phyloP scores from a whole-genome alignment of 495 filamentous ascomycete species.

The Penicillium alfredii region DNA sequence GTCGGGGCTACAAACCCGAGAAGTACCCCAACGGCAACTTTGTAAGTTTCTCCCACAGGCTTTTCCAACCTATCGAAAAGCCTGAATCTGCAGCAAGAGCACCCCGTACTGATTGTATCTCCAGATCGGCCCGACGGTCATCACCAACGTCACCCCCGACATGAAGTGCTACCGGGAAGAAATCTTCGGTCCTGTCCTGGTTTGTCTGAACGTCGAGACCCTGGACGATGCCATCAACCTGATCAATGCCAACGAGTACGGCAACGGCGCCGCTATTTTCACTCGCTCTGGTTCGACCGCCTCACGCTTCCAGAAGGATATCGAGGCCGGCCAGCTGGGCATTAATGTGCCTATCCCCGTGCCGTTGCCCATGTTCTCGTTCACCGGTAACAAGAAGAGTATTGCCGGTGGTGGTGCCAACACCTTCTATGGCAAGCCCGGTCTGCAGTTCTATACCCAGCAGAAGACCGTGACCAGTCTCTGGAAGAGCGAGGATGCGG shows the following conservation, averaged over 20 bases:
- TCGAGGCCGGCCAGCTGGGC: conserved; percentile 53
- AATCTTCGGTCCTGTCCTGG: conserved; percentile 86
- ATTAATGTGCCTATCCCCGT: conserved; percentile 74
- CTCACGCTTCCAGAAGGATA: conserved; percentile 57
- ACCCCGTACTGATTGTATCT: not conserved
- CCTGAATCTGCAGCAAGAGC: not conserved
- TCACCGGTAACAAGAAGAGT: conserved; percentile 97
- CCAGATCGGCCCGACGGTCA: conserved; percentile 82
- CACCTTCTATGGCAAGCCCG: conserved; percentile 92
- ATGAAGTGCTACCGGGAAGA: conserved; percentile 97
- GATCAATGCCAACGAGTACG: conserved; percentile 66
- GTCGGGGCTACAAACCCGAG: conserved; percentile 75
- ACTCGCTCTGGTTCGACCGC: conserved; percentile 58
- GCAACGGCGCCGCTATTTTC: conserved; percentile 66
- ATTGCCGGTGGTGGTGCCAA: conserved; percentile 89
- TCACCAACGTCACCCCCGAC: conserved; percentile 80
- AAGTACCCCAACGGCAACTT: conserved; percentile 98
- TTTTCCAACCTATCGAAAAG: too few species aligned
- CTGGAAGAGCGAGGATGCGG: conserved; percentile 82
- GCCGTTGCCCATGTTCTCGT: conserved; percentile 91
- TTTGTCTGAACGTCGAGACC: conserved; percentile 60
- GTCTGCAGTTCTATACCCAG: conserved; percentile 92
- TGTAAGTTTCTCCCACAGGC: conserved; percentile 45
- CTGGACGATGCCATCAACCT: conserved; percentile 69
- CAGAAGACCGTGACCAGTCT: conserved; percentile 93